Base-by-base conservation (phyloP, 2,329 filamentous ascomycete species). In the Paecilomyces sp. region DNA sequence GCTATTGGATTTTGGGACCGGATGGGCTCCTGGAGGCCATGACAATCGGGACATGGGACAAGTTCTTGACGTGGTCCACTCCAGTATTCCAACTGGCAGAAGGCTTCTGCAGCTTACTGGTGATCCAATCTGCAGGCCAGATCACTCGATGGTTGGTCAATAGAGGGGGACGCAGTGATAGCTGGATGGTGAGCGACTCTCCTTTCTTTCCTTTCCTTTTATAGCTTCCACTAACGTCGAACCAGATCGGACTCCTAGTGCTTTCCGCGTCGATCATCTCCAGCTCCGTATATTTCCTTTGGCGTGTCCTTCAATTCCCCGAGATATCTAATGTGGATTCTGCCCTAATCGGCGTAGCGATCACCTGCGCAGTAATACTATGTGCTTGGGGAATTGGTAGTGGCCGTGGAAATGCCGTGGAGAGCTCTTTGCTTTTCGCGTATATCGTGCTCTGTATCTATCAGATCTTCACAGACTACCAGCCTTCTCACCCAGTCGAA, bases 391-490 rank as follows among this genome's bases (percentile, higher is more conserved):
- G 94, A 28, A 97, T 97, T 67, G 90, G 90, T 62, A 96, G 91
- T 68, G 93, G 93, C 1, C 88, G 92, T 68, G 94, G 94, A 62
- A 99, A 96, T 69, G 91, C 93, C 1, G 90, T 97, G 58, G 93
- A 99, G 77, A 96, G 91, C 66, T 96, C 93, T 24, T 81, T 99
- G 11, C 83, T 99, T 60, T 97, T 99, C 71, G 93, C 94, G 69
- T 99, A 99, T 75, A 86, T 97, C 62, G 94, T 96, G n/a, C 87
- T 99, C 63, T 97, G 93, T 79, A 90, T 97, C 71, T 99, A 97
- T 78, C 94, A 99, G 75, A 97, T 97, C 74, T 97, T 97, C 75
- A 99, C 94, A 68, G 94, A 99, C 77, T 97, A 97, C 77, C 86
- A 93, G 66, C 92, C 94, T 2, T 92, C 90, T 3, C 75, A 83